phyloP scores from a whole-genome alignment of 2,329 filamentous ascomycete species.

The Aspergillus sp. region DNA sequence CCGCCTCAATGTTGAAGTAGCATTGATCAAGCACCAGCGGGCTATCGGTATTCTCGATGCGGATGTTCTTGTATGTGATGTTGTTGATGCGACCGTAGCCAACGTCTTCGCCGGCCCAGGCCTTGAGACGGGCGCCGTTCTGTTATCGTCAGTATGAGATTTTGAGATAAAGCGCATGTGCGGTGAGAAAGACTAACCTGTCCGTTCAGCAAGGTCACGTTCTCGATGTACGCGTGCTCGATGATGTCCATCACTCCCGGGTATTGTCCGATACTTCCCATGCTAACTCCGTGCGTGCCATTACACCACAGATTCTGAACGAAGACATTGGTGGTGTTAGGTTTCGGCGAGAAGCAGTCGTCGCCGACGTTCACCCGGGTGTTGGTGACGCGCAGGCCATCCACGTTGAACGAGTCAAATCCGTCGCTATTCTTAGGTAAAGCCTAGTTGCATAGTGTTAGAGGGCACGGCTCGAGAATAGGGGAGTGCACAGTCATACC shows the following conservation, averaged over 20 bases:
- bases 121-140: slow-evolving; percentile 60
- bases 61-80: slow-evolving; percentile 62
- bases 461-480: neutral
- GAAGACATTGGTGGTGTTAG: slow-evolving; percentile 58
- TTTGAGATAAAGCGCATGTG: neutral
- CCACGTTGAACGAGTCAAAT: slow-evolving; percentile 60
- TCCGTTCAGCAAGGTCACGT: slow-evolving; percentile 57
- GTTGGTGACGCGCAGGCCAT: slow-evolving; percentile 53
- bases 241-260: slow-evolving; percentile 55
- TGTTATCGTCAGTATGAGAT: slow-evolving; percentile 32
- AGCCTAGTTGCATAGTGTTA: slow-evolving; percentile 15
- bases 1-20: slow-evolving; percentile 59
- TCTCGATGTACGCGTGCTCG: slow-evolving; percentile 59
- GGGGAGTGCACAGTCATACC: slow-evolving; percentile 14
- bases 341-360: slow-evolving; percentile 62
- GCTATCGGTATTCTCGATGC: slow-evolving; percentile 58
- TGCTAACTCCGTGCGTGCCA: slow-evolving; percentile 57
- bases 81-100: slow-evolving; percentile 64
- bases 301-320: slow-evolving; percentile 63
- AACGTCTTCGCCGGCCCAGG: slow-evolving; percentile 58
- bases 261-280: slow-evolving; percentile 61
- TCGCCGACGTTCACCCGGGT: slow-evolving; percentile 57
- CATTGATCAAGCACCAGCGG: slow-evolving; percentile 61
- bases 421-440: slow-evolving; percentile 63
- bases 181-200: slow-evolving; percentile 29